Evolutionary conservation across 1,139 yeast species (phyloP).

Genomic region (Yamadazyma mexicana): DNA sequence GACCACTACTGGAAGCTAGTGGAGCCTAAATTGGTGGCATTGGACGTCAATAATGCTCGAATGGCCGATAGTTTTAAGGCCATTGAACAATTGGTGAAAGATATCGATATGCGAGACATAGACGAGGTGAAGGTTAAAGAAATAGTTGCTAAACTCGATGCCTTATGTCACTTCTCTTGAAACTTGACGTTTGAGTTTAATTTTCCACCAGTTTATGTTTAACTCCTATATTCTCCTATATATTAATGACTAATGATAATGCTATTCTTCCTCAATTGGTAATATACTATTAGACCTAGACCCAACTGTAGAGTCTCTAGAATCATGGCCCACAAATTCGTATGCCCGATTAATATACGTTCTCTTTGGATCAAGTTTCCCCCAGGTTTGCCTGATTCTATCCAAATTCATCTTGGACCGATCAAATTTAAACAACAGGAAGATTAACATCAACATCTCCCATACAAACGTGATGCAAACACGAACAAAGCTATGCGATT

Average conservation of each 20-base stretch:
- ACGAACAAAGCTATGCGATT: conserved; percentile 17
- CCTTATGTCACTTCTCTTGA: neutral
- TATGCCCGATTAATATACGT: conserved; percentile 39
- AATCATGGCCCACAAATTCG: conserved; percentile 31
- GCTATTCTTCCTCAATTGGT: neutral
- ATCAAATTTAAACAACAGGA: conserved; percentile 36
- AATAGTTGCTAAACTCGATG: conserved; percentile 24
- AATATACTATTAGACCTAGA: neutral
- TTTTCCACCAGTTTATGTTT: no score
- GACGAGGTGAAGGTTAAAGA: conserved; percentile 16
- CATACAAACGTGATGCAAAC: conserved; percentile 28
- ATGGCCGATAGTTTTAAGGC: conserved; percentile 13
- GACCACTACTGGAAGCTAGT: conserved; percentile 16
- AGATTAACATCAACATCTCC: conserved; percentile 31
- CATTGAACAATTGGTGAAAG: conserved; percentile 12
- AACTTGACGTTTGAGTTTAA: no score
- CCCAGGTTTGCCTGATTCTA: conserved; percentile 45
- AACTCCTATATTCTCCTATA: no score
- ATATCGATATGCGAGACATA: conserved; percentile 1
- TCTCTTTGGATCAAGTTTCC: conserved; percentile 46
- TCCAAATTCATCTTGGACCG: conserved; percentile 46
- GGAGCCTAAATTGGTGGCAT: conserved; percentile 15
- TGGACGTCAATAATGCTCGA: conserved; percentile 18
- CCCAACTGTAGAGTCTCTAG: conserved; percentile 2
- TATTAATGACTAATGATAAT: no score